Evolutionary conservation across 176 grass and related monocot species (phyloP).

Genomic region (Ensete glaucum): DNA sequence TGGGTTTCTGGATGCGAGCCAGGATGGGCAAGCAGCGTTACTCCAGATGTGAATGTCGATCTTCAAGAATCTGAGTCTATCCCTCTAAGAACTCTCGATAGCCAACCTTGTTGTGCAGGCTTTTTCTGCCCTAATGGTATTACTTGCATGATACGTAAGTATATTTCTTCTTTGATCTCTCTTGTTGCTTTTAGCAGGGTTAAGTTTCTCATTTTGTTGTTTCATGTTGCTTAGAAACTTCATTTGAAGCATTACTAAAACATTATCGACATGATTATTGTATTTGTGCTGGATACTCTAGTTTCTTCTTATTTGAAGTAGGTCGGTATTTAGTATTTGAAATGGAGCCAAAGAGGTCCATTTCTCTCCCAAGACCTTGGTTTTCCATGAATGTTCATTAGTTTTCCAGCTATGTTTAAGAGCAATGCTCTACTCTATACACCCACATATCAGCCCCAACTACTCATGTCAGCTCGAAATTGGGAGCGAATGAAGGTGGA

Average conservation of each 20-base stretch:
- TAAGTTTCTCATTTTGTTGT: background rate
- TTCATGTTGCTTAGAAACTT: background rate
- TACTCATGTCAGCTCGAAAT: too few relatives aligned
- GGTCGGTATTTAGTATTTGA: background rate
- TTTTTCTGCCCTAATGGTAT: constrained; percentile 58
- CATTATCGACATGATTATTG: background rate
- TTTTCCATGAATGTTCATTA: too few relatives aligned
- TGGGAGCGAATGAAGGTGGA: too few relatives aligned
- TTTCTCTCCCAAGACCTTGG: too few relatives aligned
- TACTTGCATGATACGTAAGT: constrained; percentile 72
- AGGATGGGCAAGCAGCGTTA: constrained; percentile 44
- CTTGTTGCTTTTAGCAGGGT: background rate
- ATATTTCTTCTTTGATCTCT: background rate
- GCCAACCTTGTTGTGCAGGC: constrained; percentile 45
- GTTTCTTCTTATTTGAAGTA: constrained; percentile 3
- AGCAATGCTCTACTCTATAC: too few relatives aligned
- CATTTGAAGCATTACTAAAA: constrained; percentile 4
- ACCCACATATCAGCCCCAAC: too few relatives aligned
- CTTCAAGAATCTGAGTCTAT: background rate
- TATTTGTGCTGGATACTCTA: background rate
- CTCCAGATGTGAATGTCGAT: background rate
- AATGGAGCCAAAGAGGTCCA: background rate
- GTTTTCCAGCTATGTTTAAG: too few relatives aligned
- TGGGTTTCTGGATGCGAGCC: constrained; percentile 56
- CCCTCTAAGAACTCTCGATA: constrained; percentile 21